Evolutionary conservation across 176 grass and related monocot species (phyloP).

Genomic region (Aechmea fasciata): DNA sequence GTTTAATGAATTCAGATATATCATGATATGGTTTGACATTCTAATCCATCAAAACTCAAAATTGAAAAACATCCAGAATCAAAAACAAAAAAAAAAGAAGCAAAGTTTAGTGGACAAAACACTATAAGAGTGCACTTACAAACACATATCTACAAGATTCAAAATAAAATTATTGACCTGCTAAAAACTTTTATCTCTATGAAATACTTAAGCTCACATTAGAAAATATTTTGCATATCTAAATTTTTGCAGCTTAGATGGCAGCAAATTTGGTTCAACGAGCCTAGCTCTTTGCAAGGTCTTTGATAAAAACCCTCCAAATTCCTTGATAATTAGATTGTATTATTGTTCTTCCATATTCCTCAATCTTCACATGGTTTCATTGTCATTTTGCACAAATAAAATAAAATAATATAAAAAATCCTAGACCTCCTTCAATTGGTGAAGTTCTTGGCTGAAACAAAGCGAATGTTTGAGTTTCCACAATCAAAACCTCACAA

Average conservation of each 20-base stretch:
- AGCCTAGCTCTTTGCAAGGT: not conserved
- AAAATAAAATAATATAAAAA: too few relatives aligned
- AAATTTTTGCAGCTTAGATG: too few relatives aligned
- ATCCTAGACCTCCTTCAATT: too few relatives aligned
- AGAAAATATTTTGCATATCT: too few relatives aligned
- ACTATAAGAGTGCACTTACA: not conserved
- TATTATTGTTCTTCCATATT: too few relatives aligned
- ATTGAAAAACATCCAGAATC: not conserved
- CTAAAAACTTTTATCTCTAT: not conserved
- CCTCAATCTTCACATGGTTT: too few relatives aligned
- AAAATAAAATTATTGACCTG: not conserved
- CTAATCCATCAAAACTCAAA: not conserved
- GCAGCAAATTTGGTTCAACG: too few relatives aligned
- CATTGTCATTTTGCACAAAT: too few relatives aligned
- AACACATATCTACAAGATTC: not conserved
- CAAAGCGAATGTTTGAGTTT: too few relatives aligned
- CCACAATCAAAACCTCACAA: too few relatives aligned
- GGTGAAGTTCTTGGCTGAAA: too few relatives aligned
- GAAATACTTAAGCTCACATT: too few relatives aligned
- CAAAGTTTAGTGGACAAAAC: not conserved
- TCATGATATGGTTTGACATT: not conserved
- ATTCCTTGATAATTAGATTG: not conserved
- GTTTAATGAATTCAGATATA: slow-evolving; percentile 24
- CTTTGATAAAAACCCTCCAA: not conserved
- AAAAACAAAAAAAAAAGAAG: not conserved